Evolutionary conservation across 1,284 basidiomycete genomes (phyloP).

Genomic region (Heterobasidion occidentale): DNA sequence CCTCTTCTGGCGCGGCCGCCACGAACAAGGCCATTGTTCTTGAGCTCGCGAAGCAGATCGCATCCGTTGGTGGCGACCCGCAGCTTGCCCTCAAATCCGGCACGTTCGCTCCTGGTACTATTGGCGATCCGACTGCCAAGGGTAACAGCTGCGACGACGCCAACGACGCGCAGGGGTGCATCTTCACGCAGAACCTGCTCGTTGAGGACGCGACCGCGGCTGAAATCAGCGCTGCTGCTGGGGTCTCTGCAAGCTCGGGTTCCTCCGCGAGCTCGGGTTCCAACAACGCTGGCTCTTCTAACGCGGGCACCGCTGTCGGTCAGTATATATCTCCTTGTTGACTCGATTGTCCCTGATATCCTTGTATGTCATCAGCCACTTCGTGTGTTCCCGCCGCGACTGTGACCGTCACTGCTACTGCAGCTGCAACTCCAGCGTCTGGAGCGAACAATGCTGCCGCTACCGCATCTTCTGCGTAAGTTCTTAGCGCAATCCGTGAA

Average conservation of each 20-base stretch:
- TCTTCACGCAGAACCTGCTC: conserved; percentile 54
- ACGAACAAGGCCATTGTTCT: conserved; percentile 57
- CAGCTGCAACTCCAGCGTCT: conserved; percentile 13
- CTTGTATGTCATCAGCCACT: conserved; percentile 1
- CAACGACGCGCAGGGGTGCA: conserved; percentile 52
- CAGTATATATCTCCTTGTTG: conserved; percentile 9
- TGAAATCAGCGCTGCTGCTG: conserved; percentile 48
- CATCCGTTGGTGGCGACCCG: conserved; percentile 55
- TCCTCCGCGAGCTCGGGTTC: not conserved
- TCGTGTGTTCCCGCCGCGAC: conserved; percentile 12
- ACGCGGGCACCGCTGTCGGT: conserved; percentile 7
- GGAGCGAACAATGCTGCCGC: conserved; percentile 4
- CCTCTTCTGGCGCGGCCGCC: conserved; percentile 46
- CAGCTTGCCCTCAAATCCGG: conserved; percentile 52
- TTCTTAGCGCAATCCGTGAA: conserved; percentile 2
- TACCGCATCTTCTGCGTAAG: conserved; percentile 8
- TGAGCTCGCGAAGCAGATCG: conserved; percentile 55
- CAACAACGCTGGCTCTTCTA: conserved; percentile 8
- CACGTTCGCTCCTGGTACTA: conserved; percentile 54
- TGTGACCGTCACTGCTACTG: conserved; percentile 12
- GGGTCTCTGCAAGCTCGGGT: conserved; percentile 5
- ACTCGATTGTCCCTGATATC: not conserved
- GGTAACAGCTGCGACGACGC: conserved; percentile 46
- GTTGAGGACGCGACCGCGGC: conserved; percentile 49
- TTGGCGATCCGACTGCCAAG: conserved; percentile 41